These are phyloP conservation scores for Phytopythium vexans DNA, from an alignment of 352 stramenopile species.

Conservation along the genomic window DNA sequence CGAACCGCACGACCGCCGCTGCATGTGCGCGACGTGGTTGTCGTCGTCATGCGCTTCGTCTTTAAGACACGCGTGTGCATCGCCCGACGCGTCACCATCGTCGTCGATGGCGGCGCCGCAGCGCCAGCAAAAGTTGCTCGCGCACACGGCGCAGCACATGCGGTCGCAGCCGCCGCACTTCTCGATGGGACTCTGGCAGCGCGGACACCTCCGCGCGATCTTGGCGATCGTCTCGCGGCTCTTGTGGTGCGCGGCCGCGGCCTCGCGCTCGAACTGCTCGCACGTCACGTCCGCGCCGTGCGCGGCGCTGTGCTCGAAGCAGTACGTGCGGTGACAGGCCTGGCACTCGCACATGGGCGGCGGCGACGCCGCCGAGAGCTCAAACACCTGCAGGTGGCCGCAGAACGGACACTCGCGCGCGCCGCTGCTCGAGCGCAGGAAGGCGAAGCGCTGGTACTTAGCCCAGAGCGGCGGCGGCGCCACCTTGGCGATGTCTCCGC, in stretches of 20 bases:
- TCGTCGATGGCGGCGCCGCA: slow-evolving; percentile 7
- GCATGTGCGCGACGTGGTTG: too few species aligned
- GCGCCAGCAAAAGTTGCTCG: slow-evolving; percentile 8
- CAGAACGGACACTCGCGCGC: slow-evolving; percentile 11
- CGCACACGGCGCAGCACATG: slow-evolving; percentile 15
- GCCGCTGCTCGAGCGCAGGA: not conserved
- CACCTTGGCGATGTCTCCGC: not conserved
- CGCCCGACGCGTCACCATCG: not conserved
- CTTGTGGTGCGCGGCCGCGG: not conserved
- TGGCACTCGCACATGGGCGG: slow-evolving; percentile 4
- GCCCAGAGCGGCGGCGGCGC: not conserved
- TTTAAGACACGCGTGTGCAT: not conserved
- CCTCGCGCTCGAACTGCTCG: not conserved
- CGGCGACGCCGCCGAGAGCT: not conserved
- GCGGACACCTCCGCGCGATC: slow-evolving; percentile 6
- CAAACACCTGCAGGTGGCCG: slow-evolving; percentile 2
- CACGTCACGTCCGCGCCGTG: slow-evolving; percentile 4
- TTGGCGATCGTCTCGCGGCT: not conserved
- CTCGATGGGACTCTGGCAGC: slow-evolving; percentile 7
- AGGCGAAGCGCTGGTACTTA: slow-evolving; percentile 3
- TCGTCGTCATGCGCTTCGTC: too few species aligned
- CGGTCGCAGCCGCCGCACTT: slow-evolving; percentile 14
- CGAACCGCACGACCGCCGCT: too few species aligned
- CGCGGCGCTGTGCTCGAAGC: slow-evolving; percentile 8
- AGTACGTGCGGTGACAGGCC: slow-evolving; percentile 1